phyloP scores from a whole-genome alignment of 148 eudicot species.

The Rhododendron henanense region DNA sequence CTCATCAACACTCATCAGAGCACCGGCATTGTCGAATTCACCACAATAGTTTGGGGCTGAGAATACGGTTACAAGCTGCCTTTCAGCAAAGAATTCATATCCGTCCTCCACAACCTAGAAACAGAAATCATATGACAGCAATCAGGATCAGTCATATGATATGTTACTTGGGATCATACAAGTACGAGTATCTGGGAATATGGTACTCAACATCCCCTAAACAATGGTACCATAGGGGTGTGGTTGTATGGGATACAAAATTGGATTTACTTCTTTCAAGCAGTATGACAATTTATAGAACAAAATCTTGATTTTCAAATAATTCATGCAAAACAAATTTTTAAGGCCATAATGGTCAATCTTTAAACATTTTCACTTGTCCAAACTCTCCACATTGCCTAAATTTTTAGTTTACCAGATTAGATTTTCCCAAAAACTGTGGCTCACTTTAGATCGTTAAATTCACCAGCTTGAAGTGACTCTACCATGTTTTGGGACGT shows the following conservation, averaged over 20 bases:
- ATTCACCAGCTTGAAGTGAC: neutral
- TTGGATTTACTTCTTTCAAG: neutral
- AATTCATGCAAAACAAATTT: neutral
- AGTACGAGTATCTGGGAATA: neutral
- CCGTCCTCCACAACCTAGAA: too few species aligned
- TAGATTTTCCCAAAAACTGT: neutral
- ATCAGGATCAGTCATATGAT: neutral
- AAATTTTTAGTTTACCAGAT: neutral
- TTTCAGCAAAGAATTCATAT: too few species aligned
- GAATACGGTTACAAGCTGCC: slow-evolving; percentile 10
- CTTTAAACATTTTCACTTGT: neutral
- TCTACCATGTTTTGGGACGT: neutral
- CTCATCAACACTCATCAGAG: slow-evolving; percentile 24
- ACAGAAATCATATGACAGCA: too few species aligned
- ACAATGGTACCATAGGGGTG: neutral
- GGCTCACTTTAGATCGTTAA: neutral
- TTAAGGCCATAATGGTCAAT: neutral
- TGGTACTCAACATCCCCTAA: neutral
- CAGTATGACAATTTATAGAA: neutral
- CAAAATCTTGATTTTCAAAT: neutral
- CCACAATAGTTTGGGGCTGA: slow-evolving; percentile 13
- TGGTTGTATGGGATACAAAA: neutral
- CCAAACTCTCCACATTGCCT: neutral
- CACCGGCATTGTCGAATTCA: slow-evolving; percentile 25
- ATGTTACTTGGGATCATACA: neutral